phyloP scores from a whole-genome alignment of 2,329 filamentous ascomycete species.

The Chaetothyriales sp. region DNA sequence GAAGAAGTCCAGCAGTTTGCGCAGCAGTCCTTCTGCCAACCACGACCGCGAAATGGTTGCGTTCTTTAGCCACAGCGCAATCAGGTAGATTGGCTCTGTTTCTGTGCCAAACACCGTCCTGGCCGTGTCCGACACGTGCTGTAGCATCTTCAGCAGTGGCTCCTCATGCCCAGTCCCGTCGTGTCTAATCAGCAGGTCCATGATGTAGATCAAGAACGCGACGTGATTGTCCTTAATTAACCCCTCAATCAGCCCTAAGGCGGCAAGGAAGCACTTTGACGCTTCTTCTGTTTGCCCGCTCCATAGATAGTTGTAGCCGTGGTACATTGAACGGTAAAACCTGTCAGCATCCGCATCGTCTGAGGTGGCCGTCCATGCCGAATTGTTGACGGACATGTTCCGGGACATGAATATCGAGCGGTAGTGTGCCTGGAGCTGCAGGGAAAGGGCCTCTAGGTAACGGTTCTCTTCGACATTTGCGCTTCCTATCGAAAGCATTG shows the following conservation, averaged over 20 bases:
- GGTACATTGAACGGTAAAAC: constrained; percentile 17
- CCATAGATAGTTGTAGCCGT: constrained; percentile 16
- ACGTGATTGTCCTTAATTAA: constrained; percentile 16
- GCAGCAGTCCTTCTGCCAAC: constrained; percentile 13
- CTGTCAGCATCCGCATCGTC: constrained; percentile 15
- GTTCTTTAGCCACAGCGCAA: constrained; percentile 11
- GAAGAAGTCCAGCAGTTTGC: constrained; percentile 16
- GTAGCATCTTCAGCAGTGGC: constrained; percentile 13
- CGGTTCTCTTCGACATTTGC: constrained; percentile 9
- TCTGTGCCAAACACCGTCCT: constrained; percentile 13
- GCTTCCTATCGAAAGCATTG: constrained; percentile 7
- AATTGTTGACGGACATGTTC: constrained; percentile 12
- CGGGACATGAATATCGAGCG: constrained; percentile 11
- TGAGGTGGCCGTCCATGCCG: constrained; percentile 15
- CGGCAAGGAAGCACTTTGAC: constrained; percentile 15
- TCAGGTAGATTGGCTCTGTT: constrained; percentile 13
- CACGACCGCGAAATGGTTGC: constrained; percentile 11
- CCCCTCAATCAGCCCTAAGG: constrained; percentile 14
- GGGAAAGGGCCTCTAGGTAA: constrained; percentile 12
- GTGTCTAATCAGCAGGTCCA: constrained; percentile 17
- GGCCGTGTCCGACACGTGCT: constrained; percentile 14
- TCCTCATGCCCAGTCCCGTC: constrained; percentile 17
- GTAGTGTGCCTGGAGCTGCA: constrained; percentile 14
- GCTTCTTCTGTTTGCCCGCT: constrained; percentile 14
- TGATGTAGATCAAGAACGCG: constrained; percentile 17